Conservation (phyloP, 805 yeast species). For the Lipomyces sp. region DNA sequence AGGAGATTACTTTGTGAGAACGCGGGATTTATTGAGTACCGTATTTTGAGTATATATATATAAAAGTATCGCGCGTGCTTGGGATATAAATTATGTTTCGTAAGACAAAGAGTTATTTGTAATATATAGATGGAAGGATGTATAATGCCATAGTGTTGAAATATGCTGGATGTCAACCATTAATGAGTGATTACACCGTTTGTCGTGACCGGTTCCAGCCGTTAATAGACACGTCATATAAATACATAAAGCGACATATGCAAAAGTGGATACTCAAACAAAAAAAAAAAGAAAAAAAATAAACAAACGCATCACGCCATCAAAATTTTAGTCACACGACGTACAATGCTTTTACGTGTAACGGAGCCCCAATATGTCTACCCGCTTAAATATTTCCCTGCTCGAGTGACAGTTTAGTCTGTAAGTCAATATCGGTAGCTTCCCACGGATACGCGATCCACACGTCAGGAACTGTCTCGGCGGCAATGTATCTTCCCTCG, state of each 20-base stretch:
- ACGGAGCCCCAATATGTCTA: neutral
- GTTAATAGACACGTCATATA: neutral
- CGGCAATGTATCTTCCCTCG: constrained; percentile 71
- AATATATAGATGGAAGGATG: neutral
- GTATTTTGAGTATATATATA: constrained; percentile 6
- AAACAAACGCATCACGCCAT: constrained; percentile 1
- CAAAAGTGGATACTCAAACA: neutral
- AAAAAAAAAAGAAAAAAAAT: no score
- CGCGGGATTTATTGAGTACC: neutral
- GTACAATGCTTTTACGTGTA: neutral
- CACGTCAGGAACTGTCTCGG: constrained; percentile 71
- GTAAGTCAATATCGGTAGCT: constrained; percentile 77
- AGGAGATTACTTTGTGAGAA: constrained; percentile 22
- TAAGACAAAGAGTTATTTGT: neutral
- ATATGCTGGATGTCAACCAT: neutral
- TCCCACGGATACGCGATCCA: constrained; percentile 97
- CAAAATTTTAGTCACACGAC: constrained; percentile 1
- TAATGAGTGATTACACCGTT: neutral
- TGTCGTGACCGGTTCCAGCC: neutral
- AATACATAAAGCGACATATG: neutral
- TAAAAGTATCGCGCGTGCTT: neutral
- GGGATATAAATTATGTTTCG: neutral
- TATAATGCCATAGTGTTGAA: neutral
- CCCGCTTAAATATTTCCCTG: constrained; percentile 63
- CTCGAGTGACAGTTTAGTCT: constrained; percentile 63